Conservation (phyloP, 2,329 filamentous ascomycete genomes). For the Setomelanomma holmii region DNA sequence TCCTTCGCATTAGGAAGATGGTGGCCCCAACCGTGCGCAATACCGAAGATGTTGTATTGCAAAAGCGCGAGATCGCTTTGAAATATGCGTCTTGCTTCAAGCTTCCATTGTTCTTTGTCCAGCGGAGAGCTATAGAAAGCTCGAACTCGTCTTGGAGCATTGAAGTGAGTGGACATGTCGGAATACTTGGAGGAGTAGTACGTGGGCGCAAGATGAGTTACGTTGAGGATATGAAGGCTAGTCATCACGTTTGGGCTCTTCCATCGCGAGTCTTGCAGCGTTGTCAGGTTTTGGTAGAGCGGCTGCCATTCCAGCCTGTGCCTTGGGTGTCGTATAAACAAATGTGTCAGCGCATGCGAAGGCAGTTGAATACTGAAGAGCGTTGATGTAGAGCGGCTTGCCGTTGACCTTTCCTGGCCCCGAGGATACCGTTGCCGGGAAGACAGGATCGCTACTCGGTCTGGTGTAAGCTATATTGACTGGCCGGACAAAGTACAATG, state of each 20-base stretch:
- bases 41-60: conserved; percentile 10
- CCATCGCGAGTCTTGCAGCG: conserved; percentile 5
- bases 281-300: conserved; percentile 13
- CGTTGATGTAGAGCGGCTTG: conserved; percentile 5
- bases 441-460: conserved; percentile 13
- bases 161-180: conserved; percentile 8
- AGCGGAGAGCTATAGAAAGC: conserved; percentile 12
- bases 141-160: conserved; percentile 11
- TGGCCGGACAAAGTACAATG: conserved; percentile 15
- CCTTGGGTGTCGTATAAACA: conserved; percentile 9
- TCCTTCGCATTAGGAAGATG: conserved; percentile 10
- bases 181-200: conserved; percentile 10
- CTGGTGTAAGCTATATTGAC: conserved; percentile 8
- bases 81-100: conserved; percentile 14
- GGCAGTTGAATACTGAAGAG: conserved; percentile 12
- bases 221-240: conserved; percentile 19
- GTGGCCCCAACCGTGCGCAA: conserved; percentile 15
- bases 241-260: conserved; percentile 2
- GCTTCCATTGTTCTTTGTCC: conserved; percentile 16
- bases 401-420: not conserved
- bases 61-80: conserved; percentile 9
- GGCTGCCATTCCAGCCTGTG: conserved; percentile 8
- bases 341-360: conserved; percentile 18
- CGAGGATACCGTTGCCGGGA: conserved; percentile 8
- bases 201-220: conserved; percentile 10